Evolutionary conservation across 257 asterid species (phyloP).

Genomic region (Nemophila menziesii): DNA sequence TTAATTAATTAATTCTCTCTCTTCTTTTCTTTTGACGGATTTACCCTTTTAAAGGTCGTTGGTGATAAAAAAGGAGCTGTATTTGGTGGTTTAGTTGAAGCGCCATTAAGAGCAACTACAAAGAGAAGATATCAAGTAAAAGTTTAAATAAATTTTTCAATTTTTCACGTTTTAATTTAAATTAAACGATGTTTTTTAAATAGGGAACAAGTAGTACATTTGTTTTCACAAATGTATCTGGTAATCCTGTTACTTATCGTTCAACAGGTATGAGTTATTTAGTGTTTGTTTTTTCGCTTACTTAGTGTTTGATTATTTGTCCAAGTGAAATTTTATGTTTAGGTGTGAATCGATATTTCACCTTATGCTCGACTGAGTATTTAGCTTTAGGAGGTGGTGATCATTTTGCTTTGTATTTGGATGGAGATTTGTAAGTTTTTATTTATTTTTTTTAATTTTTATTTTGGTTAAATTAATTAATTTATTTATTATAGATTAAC

Average conservation of each 20-base stretch:
- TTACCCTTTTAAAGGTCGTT: conserved; percentile 44
- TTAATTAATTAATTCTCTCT: no score
- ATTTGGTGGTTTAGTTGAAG: conserved; percentile 94
- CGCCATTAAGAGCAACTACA: conserved; percentile 67
- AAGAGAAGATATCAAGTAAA: conserved; percentile 67
- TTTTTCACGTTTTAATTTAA: conserved; percentile 4
- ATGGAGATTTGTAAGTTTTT: conserved; percentile 71
- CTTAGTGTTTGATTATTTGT: no score
- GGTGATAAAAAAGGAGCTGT: conserved; percentile 84
- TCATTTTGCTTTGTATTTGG: conserved; percentile 90
- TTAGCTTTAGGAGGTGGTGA: conserved; percentile 92
- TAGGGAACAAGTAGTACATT: conserved; percentile 74
- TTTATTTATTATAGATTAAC: conserved; percentile 29
- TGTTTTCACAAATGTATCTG: conserved; percentile 75
- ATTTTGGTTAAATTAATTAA: background rate
- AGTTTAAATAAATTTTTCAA: no score
- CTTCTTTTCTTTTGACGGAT: background rate
- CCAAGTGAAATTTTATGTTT: conserved; percentile 16
- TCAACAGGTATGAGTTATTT: no score
- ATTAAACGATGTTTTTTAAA: conserved; percentile 11
- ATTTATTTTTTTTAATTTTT: conserved; percentile 2
- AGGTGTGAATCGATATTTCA: conserved; percentile 78
- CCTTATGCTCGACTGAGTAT: conserved; percentile 64
- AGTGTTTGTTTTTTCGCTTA: no score
- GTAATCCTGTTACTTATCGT: conserved; percentile 56